Evolutionary conservation across 768 basidiomycete species (phyloP).

Genomic region (Gloeostereum incarnatum): DNA sequence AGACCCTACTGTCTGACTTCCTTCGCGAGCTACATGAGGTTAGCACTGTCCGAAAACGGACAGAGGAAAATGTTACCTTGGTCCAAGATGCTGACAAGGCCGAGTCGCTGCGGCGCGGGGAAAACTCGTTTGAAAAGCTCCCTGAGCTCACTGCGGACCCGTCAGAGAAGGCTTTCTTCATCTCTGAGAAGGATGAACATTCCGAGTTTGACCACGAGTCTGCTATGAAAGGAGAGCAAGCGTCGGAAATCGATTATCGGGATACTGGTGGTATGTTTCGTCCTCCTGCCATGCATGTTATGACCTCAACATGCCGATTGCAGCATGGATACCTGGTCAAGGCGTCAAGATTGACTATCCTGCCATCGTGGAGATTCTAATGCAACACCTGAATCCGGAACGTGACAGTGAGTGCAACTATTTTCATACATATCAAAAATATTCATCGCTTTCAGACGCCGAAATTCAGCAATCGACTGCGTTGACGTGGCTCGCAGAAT

Average conservation of each 20-base stretch:
- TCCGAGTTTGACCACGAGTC: constrained; percentile 30
- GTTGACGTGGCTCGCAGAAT: constrained; percentile 88
- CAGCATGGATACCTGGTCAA: constrained; percentile 90
- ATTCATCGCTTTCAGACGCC: constrained; percentile 56
- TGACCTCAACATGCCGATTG: constrained; percentile 8
- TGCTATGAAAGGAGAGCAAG: constrained; percentile 30
- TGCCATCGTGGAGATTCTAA: constrained; percentile 88
- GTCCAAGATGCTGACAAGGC: constrained; percentile 26
- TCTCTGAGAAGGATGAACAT: constrained; percentile 39
- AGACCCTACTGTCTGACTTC: constrained; percentile 83
- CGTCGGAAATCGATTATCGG: constrained; percentile 42
- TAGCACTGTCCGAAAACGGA: constrained; percentile 59
- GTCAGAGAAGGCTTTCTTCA: constrained; percentile 48
- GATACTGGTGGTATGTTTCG: constrained; percentile 51
- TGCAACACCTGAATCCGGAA: constrained; percentile 76
- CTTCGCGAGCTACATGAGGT: constrained; percentile 86
- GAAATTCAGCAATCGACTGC: constrained; percentile 94
- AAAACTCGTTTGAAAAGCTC: constrained; percentile 37
- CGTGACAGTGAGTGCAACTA: constrained; percentile 43
- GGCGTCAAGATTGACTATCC: constrained; percentile 88
- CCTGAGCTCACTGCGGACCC: constrained; percentile 51
- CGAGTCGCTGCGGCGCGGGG: constrained; percentile 33
- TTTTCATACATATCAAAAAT: constrained; percentile 5
- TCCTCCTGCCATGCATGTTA: constrained; percentile 1
- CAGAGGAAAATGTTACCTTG: constrained; percentile 43